Conservation (phyloP, 1,284 basidiomycete genomes). For the Ustilago esculenta region DNA sequence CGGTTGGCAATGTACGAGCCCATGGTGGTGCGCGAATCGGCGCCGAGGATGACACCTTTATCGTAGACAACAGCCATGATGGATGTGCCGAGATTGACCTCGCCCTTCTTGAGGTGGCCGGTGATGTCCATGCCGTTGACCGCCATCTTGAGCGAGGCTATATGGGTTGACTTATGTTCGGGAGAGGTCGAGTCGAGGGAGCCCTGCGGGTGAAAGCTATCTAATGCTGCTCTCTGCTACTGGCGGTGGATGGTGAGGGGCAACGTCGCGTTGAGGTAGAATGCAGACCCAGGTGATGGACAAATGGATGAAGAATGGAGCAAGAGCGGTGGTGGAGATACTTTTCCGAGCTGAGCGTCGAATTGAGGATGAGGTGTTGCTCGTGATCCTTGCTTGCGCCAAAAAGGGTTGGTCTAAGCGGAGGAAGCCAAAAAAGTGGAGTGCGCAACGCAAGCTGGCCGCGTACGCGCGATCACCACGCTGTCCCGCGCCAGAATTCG, state of each 20-base stretch:
- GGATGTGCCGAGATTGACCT: constrained; percentile 75
- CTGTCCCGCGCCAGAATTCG: too few species aligned
- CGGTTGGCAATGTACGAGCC: constrained; percentile 98
- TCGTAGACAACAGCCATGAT: constrained; percentile 99
- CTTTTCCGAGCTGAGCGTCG: constrained; percentile 4
- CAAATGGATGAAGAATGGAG: neutral
- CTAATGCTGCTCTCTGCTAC: too few species aligned
- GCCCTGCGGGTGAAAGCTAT: too few species aligned
- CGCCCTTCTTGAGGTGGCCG: constrained; percentile 62
- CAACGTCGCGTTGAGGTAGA: too few species aligned
- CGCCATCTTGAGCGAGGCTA: constrained; percentile 20
- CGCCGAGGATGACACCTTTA: constrained; percentile 92
- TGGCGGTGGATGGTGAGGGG: neutral
- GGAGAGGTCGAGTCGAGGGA: too few species aligned
- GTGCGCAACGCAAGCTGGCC: constrained; percentile 19
- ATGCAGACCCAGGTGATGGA: too few species aligned
- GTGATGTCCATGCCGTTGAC: constrained; percentile 53
- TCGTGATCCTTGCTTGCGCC: too few species aligned
- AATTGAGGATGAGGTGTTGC: constrained; percentile 22
- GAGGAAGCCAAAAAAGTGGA: constrained; percentile 21
- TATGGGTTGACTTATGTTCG: too few species aligned
- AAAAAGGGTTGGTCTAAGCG: constrained; percentile 39
- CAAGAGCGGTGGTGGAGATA: neutral
- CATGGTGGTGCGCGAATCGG: constrained; percentile 95
- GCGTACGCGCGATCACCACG: constrained; percentile 42